Percentiles rank a stretch among this genome's conserved stretches.
Evolutionary conservation across 495 filamentous ascomycete species (phyloP).

Genomic region (Penicillium bovifimosum): DNA sequence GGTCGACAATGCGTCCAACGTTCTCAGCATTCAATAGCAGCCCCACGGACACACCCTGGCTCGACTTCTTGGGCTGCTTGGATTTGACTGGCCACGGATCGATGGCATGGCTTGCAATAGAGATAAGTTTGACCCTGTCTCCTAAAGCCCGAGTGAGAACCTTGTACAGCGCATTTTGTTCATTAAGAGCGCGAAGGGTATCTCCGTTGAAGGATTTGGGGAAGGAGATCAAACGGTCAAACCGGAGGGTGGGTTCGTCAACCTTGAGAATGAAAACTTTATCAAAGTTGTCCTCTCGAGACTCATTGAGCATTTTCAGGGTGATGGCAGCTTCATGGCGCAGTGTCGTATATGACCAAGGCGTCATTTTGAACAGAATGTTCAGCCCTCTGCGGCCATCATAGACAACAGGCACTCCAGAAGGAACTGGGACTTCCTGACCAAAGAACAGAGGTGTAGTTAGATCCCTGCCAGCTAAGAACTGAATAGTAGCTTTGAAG

Average conservation of each 20-base stretch:
- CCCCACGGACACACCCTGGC: constrained; percentile 49
- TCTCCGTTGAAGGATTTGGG: constrained; percentile 25
- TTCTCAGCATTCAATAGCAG: constrained; percentile 68
- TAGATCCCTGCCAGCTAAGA: constrained; percentile 66
- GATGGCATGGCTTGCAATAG: constrained; percentile 41
- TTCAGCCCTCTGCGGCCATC: constrained; percentile 73
- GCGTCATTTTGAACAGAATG: constrained; percentile 83
- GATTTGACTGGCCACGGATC: constrained; percentile 32
- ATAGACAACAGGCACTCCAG: constrained; percentile 43
- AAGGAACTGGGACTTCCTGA: constrained; percentile 27
- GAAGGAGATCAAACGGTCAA: constrained; percentile 54
- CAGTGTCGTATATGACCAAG: constrained; percentile 71
- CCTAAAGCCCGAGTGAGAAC: constrained; percentile 64
- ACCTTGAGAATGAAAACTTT: constrained; percentile 72
- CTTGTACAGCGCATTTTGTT: constrained; percentile 45
- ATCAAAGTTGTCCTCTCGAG: constrained; percentile 73
- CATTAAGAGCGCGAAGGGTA: constrained; percentile 26
- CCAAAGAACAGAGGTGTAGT: constrained; percentile 56
- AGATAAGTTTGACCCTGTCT: constrained; percentile 64
- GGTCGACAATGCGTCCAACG: constrained; percentile 68
- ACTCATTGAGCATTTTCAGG: constrained; percentile 66
- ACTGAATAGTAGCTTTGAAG: constrained; percentile 87
- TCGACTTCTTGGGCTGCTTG: constrained; percentile 24
- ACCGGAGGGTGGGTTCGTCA: constrained; percentile 61
- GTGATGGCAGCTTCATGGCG: constrained; percentile 67